Base-by-base conservation (phyloP, 2,329 filamentous ascomycete genomes). In the Cercospora sojina region DNA sequence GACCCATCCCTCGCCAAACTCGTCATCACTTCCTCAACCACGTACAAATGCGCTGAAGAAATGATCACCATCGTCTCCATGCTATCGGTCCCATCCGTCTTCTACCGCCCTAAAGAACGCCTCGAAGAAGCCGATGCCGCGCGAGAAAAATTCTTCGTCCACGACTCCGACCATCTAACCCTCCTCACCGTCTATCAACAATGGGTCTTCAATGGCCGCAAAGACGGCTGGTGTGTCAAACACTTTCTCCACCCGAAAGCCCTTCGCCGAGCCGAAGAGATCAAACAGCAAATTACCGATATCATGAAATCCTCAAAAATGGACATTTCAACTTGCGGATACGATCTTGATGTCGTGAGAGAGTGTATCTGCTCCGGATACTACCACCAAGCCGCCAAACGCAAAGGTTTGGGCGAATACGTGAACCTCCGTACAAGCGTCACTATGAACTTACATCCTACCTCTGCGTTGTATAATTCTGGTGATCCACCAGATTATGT, bases 61-160 rank as follows among this genome's bases (percentile, higher is more conserved):
- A 97, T 99, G 91, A 87, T 97, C 23, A 98, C 93, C 0, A 98
- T 99, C 58, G 95, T 99, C 23, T 94, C 93, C 25, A 98, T 99
- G 95, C 86, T 99, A 8, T 96, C 92, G 0, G 95, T 99, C 0
- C 95, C 95, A 9, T 96, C 90, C 69, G 95, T 98, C 29, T 99
- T 98, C 80, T 98, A 97, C 81, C 88, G 96, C 6, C 95, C 95
- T 3, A 97, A 96, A 77, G 96, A 99, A 79, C 90, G 95, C 1
- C 91, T 97, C 74, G 95, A 99, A 76, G 95, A 99, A 81, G 95
- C 94, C 5, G 95, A 99, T 75, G 89, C 93, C 0, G 93, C 95
- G 35, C 88, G 94, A 29, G 95, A 99, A 78, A 98, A 98, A 79
- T 99, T 99, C 80, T 98, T 97, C 81, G 95, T 99, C 7, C 93